Conservation (phyloP, 2,329 filamentous ascomycete genomes). For the Aspergillus ustus region DNA sequence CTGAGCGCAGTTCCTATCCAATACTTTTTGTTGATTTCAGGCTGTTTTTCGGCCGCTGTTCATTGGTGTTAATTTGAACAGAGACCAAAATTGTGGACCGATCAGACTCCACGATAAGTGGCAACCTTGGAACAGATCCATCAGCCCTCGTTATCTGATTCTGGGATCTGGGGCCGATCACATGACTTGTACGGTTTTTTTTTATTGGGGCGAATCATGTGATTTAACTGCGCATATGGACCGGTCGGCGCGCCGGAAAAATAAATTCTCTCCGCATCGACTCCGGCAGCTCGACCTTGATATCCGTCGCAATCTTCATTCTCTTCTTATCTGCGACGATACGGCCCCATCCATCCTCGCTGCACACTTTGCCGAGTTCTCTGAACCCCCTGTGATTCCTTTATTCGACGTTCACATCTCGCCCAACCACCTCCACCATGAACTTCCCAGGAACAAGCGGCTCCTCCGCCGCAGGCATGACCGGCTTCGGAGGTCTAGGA, state of each 20-base stretch:
- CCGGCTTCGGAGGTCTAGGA: slow-evolving; percentile 30
- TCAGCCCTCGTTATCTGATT: not conserved
- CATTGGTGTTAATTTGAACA: not conserved
- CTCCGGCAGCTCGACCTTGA: slow-evolving; percentile 11
- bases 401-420: not conserved
- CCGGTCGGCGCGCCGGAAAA: slow-evolving; percentile 31
- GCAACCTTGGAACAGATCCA: too few relatives aligned
- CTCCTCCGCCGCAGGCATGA: slow-evolving; percentile 32
- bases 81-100: not conserved
- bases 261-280: slow-evolving; percentile 42
- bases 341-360: not conserved
- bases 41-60: not conserved
- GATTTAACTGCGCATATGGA: slow-evolving; percentile 22
- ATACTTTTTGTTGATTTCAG: not conserved
- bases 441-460: slow-evolving; percentile 40
- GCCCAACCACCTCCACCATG: slow-evolving; percentile 30
- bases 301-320: not conserved
- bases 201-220: slow-evolving; percentile 27
- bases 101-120: not conserved
- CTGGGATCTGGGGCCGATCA: not conserved
- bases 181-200: not conserved
- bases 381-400: too few relatives aligned
- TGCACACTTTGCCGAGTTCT: not conserved
- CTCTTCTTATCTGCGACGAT: not conserved
- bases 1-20: not conserved